phyloP scores from a whole-genome alignment of 331 rosid species.

The Arachis monticola region DNA sequence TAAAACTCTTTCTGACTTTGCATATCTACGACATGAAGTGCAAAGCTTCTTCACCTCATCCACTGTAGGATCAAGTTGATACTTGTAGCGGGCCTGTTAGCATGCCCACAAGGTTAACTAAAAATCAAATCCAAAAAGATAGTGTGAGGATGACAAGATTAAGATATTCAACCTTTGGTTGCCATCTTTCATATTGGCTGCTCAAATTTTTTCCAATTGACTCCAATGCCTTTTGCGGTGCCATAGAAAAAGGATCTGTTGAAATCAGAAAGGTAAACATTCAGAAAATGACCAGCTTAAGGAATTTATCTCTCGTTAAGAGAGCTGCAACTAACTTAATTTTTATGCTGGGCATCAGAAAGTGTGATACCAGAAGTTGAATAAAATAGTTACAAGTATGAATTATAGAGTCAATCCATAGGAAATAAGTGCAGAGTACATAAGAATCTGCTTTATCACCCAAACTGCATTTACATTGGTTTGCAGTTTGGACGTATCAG shows the following conservation, averaged over 20 bases:
- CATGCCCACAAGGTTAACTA: constrained; percentile 40
- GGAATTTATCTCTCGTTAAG: constrained; percentile 17
- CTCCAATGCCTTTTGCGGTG: constrained; percentile 93
- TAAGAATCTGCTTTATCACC: constrained; percentile 1
- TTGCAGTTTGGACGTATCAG: neutral
- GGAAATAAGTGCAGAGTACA: constrained; percentile 4
- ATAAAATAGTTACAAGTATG: neutral
- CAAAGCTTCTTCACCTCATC: constrained; percentile 99
- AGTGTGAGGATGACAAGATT: constrained; percentile 30
- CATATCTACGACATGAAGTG: constrained; percentile 79
- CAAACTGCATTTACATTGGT: constrained; percentile 15
- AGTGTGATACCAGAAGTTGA: neutral
- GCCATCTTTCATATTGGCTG: constrained; percentile 98
- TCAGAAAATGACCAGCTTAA: constrained; percentile 9
- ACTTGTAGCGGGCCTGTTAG: constrained; percentile 87
- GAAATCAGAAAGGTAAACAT: constrained; percentile 21
- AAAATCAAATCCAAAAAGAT: constrained; percentile 38
- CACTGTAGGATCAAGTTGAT: constrained; percentile 94
- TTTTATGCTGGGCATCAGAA: constrained; percentile 18
- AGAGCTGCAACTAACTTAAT: constrained; percentile 14
- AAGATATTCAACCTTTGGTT: constrained; percentile 76
- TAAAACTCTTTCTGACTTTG: constrained; percentile 92
- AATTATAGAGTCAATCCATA: neutral
- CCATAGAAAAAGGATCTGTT: constrained; percentile 96
- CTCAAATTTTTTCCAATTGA: constrained; percentile 86